Evolutionary conservation across 495 filamentous ascomycete genomes (phyloP).

Genomic region (Aspergillus egyptiacus): DNA sequence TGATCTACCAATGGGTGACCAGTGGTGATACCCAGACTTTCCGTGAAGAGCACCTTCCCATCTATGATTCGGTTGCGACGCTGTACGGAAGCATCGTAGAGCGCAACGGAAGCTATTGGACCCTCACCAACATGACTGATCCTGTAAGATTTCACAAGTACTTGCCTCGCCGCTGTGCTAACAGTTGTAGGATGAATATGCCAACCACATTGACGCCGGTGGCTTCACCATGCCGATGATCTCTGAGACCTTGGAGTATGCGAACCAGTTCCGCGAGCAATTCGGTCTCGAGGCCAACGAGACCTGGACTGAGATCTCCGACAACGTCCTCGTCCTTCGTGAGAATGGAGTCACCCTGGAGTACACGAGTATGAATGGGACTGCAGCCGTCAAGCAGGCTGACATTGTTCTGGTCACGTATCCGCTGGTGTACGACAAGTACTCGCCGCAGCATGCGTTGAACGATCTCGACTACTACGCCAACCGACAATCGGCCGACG

Average conservation of each 20-base stretch:
- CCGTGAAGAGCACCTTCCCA: slow-evolving; percentile 47
- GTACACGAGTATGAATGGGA: slow-evolving; percentile 61
- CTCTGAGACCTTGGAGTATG: slow-evolving; percentile 48
- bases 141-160: slow-evolving; percentile 39
- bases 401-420: slow-evolving; percentile 58
- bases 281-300: slow-evolving; percentile 48
- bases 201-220: slow-evolving; percentile 64
- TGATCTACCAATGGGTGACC: slow-evolving; percentile 55
- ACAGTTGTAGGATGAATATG: slow-evolving; percentile 56
- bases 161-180: neutral
- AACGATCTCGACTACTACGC: slow-evolving; percentile 60
- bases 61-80: slow-evolving; percentile 53
- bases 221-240: slow-evolving; percentile 69
- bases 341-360: slow-evolving; percentile 64
- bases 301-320: slow-evolving; percentile 48
- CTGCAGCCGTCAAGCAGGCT: slow-evolving; percentile 58
- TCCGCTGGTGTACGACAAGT: slow-evolving; percentile 52
- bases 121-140: slow-evolving; percentile 68
- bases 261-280: slow-evolving; percentile 51
- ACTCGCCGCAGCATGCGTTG: slow-evolving; percentile 46
- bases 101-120: slow-evolving; percentile 48
- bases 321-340: slow-evolving; percentile 47
- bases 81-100: slow-evolving; percentile 51
- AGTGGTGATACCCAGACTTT: slow-evolving; percentile 54
- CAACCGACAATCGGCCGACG: slow-evolving; percentile 55